Evolutionary conservation across 164 flowering plant genomes (phyloP), one percentile per base, ranked within the genome.

Genomic region (Dillenia turbinata): DNA sequence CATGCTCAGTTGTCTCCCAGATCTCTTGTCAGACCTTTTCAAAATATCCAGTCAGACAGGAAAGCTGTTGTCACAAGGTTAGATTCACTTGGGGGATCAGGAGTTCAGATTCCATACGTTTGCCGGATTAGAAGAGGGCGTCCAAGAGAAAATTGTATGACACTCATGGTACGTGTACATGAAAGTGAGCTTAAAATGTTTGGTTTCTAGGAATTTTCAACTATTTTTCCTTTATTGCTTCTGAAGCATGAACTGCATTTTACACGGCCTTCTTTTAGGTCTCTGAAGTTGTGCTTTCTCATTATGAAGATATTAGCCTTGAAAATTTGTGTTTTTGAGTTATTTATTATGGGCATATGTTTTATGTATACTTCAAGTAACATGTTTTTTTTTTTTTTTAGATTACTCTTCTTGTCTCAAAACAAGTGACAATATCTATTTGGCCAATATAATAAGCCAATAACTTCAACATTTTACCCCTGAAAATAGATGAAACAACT

Each of bases 81-180:
- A 68, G 96, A 85, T 62, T 84, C 95, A 59, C 68, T 91, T 70
- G 97, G 94, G 62, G 97, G 96, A 61, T 80, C 86, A 62, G 89
- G 90, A 40, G 73, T 94, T 73, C 89, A 80, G 59, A 78, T 91
- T 69, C 99, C 99, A 13, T 84, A 70, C 81, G 94, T 85, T 76
- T 86, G 82, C 54, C 74, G 96, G 59, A 62, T 83, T 56, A 77
- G 93, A 69, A 84, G 99, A 78, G 79, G 97, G 63, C 96, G 99
- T 44, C 97, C 99, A 8, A 80, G 99, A 73, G 75, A 88, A 79
- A 80, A 87, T 64, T 69, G 79, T 33, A 73, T 79, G 79, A 64
- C 87, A 61, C 84, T 94, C 54, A 63, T 80, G 96, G 99, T 94
- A 78, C 52, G 81, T 71, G n/a, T 54, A 54, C 26, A 19, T 33